Evolutionary conservation across 1,284 basidiomycete species (phyloP), one percentile per base, ranked within the genome.

Genomic region (Trametes polyzona): DNA sequence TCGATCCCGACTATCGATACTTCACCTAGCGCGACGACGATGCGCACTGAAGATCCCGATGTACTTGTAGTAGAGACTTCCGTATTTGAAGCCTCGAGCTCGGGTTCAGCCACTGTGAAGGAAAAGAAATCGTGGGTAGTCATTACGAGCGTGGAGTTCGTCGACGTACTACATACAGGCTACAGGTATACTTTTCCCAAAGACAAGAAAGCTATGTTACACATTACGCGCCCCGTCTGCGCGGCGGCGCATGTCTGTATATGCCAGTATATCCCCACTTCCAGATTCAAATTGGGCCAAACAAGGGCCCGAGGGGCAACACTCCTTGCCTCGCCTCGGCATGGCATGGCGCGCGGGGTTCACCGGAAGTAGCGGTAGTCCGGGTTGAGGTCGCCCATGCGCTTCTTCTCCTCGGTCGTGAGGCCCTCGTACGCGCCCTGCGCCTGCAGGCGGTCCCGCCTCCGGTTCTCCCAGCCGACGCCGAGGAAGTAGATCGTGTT

Each of bases 381-480:
- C 14, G 62, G 62, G 43, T 61, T 57, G 32, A 64, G 57, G 46
- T 64, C 62, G 39, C 62, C 62, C 60, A 73, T 61, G 19, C 61
- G 58, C 60, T 65, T 67, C 56, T 71, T 71, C 51, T 73, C 69
- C 39, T 69, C 69, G 33, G 42, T 35, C 35, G 67, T 61, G 4
- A 66, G 59, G 37, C 63, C 46, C 41, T 62, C 57, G 55, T 49
- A 48, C 24, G 44, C 58, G 37, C 59, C 65, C 36, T 54, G 26
- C 23, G 55, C 64, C 35, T 58, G 53, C 42, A 56, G 58, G 23
- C 47, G 52, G 51, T 66, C 67, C 29, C 71, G 61, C 55, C 56
- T 52, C 24, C 67, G 56, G 61, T 73, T 66, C 60, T 68, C 68
- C 42, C 47, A 47, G 35, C 58, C 58, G 24, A 71, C 58, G n/a